These are phyloP conservation scores for Xylaria intraflava DNA, from an alignment of 495 filamentous ascomycete species.

Conservation along the genomic window DNA sequence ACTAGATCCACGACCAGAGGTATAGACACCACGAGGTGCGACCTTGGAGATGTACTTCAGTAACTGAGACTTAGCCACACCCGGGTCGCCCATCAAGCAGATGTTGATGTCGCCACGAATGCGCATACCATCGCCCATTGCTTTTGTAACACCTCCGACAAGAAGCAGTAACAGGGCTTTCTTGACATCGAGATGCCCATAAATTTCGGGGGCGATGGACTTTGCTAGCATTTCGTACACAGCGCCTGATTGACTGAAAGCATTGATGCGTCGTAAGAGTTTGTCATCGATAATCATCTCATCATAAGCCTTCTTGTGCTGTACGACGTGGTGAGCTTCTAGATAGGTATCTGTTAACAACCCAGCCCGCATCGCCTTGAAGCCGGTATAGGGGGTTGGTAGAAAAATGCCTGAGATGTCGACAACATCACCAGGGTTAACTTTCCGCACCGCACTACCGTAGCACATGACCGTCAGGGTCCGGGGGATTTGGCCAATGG, in stretches of 20 bases:
- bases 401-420: constrained; percentile 94
- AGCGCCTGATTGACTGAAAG: constrained; percentile 73
- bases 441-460: constrained; percentile 71
- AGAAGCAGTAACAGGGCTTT: constrained; percentile 91
- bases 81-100: constrained; percentile 97
- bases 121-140: constrained; percentile 95
- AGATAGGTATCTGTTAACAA: constrained; percentile 94
- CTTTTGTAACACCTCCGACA: constrained; percentile 93
- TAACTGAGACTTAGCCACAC: constrained; percentile 97
- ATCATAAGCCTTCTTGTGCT: constrained; percentile 97
- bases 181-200: constrained; percentile 93
- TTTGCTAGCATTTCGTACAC: constrained; percentile 91
- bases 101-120: constrained; percentile 99
- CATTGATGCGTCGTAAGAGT: constrained; percentile 72
- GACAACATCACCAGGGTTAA: constrained; percentile 90
- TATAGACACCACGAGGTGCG: constrained; percentile 94
- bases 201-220: constrained; percentile 97
- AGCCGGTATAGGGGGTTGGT: constrained; percentile 94
- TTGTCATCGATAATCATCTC: constrained; percentile 68
- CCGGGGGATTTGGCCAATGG: constrained; percentile 93
- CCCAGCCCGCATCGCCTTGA: constrained; percentile 91
- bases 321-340: constrained; percentile 84
- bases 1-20: constrained; percentile 89
- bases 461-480: constrained; percentile 84
- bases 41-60: constrained; percentile 98